These are phyloP conservation scores for Mycothermus thermophilus DNA, from an alignment of 495 filamentous ascomycete species.

Conservation along the genomic window DNA sequence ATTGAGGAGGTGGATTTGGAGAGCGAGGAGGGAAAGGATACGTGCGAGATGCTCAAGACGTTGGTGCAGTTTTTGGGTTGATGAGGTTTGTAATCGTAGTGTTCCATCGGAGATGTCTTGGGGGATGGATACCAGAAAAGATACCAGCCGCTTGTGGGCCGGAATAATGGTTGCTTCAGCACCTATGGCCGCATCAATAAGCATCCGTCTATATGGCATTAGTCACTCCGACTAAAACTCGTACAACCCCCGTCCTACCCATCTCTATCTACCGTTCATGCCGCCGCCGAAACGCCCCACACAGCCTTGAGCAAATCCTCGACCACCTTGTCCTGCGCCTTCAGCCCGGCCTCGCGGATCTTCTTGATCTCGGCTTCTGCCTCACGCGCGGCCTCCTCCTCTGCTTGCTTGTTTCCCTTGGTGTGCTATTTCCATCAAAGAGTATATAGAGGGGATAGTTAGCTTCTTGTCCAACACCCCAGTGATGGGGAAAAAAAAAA, in stretches of 20 bases:
- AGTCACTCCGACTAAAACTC: no score
- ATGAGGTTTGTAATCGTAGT: not conserved
- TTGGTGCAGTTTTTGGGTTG: slow-evolving; percentile 46
- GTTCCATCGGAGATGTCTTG: no score
- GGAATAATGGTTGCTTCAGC: no score
- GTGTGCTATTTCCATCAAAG: slow-evolving; percentile 47
- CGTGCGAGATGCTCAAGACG: slow-evolving; percentile 57
- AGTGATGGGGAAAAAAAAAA: not conserved
- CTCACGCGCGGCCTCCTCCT: slow-evolving; percentile 73
- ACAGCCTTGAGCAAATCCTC: slow-evolving; percentile 67
- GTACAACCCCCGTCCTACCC: not conserved
- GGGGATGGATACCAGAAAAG: no score
- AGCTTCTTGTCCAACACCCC: not conserved
- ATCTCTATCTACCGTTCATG: not conserved
- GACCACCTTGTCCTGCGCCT: slow-evolving; percentile 65
- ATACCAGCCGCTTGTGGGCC: no score
- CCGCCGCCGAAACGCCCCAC: slow-evolving; percentile 25
- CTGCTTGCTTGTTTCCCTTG: slow-evolving; percentile 73
- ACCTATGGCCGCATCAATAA: no score
- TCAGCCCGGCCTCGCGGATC: slow-evolving; percentile 66
- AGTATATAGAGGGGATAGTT: not conserved
- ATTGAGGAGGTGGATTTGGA: slow-evolving; percentile 45
- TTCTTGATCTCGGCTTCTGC: slow-evolving; percentile 67
- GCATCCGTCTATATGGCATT: no score
- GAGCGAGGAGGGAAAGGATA: slow-evolving; percentile 42